Base-by-base conservation (phyloP, 495 filamentous ascomycete genomes). In the Penicillium soppii region DNA sequence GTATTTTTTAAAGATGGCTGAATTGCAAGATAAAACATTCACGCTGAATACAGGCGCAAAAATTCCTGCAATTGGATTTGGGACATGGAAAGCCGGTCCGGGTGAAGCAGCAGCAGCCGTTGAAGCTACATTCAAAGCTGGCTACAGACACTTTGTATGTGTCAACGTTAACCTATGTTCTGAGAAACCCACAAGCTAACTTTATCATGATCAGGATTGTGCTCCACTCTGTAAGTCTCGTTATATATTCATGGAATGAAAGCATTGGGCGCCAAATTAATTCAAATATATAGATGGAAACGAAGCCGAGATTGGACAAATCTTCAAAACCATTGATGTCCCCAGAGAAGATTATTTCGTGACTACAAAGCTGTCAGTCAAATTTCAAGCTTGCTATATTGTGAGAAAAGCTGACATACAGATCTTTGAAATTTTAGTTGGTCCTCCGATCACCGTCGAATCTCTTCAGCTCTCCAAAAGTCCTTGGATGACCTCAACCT, bases 61-160 rank as follows among this genome's bases (percentile, higher is more conserved):
- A 23, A 87, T 90, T 51, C 86, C 86, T 27, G 82, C 85, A 38
- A 55, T 89, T 10, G 86, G 86, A 4, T 73, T 89, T 22, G 86
- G 86, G 65, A 82, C 57, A 52, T 82, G 49, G 36, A 63, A 67
- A 36, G 57, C 63, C 33, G 61, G 46, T 1, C 62, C 62, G 23
- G 57, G 57, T 2, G 62, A 66, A 12, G 62, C 62, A 19, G 56
- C 53, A 4, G 41, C 51, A 8, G 68, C 70, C 5, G 68, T 73
- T 25, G 36, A 58, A 43, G 58, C 67, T 26, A 69, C 71, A 7
- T 57, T 74, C 25, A 67, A 78, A 36, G 69, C 69, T 0, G 81
- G 82, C 10, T 84, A 82, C 56, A 67, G 68, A 19, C 79, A 82
- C 42, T 76, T 84, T 54, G 77, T 82, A 55, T 67, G 69, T 5